Evolutionary conservation across 2,329 filamentous ascomycete genomes (phyloP), one percentile per base, ranked within the genome.

Genomic region (Remersonia thermophila): DNA sequence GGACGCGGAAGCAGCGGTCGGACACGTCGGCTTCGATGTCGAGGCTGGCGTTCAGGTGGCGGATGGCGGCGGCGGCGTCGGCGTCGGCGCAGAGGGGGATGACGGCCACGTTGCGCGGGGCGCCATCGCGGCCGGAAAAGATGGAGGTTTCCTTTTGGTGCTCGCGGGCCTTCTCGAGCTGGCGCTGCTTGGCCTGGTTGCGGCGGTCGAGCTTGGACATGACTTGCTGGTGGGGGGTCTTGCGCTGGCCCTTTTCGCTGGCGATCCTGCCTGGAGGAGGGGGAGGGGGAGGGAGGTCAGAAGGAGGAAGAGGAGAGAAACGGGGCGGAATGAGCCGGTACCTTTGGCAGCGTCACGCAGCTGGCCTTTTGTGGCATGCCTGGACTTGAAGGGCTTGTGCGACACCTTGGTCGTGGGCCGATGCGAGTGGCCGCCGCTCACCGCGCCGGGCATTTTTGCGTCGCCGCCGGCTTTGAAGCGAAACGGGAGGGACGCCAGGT

Each of bases 181-280:
- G 83, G 58, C 80, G 78, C 66, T 98, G 91, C 60, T 89, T 89
- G 49, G 85, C 83, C 65, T 93, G 85, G 60, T 98, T 96, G 51
- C 85, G 79, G 41, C 91, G 81, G 60, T 94, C 86, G 57, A 98
- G 73, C 62, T 96, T 98, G 40, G 86, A 93, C 83, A 95, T 89
- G 62, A 95, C 76, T 63, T 94, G 85, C 58, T 98, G 91, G 58
- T 94, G 85, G 37, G 84, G 84, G 12, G 89, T 94, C 60, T 84
- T 93, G 53, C 89, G 77, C 50, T 69, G 67, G 42, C 80, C 79
- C 51, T 71, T 75, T 54, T 93, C 83, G 51, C 74, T 65, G 37
- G 69, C 79, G 33, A 89, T 71, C 59, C 91, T 91, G 55, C 87
- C 84, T 91, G 43, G 27, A 12, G 20, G 35, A 32, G 23, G 5